A percentile compares a stretch with the other conserved stretches of the same genome.
phyloP scores from a whole-genome alignment of 768 basidiomycete genomes.

The Rhizopogon salebrosus region DNA sequence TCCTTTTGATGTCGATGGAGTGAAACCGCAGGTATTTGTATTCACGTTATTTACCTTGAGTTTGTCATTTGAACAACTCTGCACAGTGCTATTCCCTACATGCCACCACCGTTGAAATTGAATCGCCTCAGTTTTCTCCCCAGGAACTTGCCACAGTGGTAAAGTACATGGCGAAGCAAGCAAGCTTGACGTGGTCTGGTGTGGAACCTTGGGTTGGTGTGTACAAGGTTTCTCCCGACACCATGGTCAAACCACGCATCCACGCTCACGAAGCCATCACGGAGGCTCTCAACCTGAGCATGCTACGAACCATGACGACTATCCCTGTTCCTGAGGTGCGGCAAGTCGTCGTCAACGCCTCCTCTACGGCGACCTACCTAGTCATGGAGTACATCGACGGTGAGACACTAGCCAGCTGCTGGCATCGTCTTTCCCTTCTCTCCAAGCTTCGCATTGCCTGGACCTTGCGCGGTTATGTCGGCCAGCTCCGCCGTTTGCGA shows the following conservation, averaged over 20 bases:
- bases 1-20: background rate
- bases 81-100: background rate
- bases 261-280: background rate
- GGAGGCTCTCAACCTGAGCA: background rate
- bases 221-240: background rate
- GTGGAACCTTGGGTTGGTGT: background rate
- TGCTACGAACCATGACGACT: background rate
- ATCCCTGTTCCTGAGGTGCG: background rate
- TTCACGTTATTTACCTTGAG: background rate
- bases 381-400: conserved; percentile 23
- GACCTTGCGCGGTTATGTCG: conserved; percentile 22
- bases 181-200: background rate
- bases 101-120: background rate
- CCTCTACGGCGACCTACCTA: background rate
- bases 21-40: background rate
- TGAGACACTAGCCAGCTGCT: conserved; percentile 16
- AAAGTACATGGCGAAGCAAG: background rate
- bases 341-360: background rate
- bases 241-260: background rate
- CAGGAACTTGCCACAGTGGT: background rate
- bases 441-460: conserved; percentile 20
- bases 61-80: background rate
- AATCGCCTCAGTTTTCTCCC: background rate
- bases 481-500: conserved; percentile 16
- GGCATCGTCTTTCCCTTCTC: conserved; percentile 17